A percentile compares a stretch with the other conserved stretches of the same genome.
phyloP scores from a whole-genome alignment of 139 green algal species.

The Axilococcus clingmanii region DNA sequence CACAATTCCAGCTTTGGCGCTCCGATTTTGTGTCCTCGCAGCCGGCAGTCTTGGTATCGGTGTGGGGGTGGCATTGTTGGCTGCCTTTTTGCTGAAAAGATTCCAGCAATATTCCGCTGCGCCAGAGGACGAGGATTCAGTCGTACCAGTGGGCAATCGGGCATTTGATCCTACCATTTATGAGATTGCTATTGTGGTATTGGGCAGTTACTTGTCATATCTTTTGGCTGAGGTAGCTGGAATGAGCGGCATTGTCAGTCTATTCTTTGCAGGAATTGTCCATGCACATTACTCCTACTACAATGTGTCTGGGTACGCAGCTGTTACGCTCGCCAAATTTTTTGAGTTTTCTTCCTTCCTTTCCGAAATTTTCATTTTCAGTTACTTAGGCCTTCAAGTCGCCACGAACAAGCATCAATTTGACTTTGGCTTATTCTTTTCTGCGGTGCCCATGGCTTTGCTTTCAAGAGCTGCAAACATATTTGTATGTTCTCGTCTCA shows the following conservation, averaged over 20 bases:
- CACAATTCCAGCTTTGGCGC: constrained; percentile 11
- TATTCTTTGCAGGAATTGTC: constrained; percentile 69
- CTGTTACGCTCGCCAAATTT: constrained; percentile 31
- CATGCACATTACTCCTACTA: constrained; percentile 61
- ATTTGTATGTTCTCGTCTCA: constrained; percentile 43
- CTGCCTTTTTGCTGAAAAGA: constrained; percentile 39
- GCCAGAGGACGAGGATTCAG: too few species aligned
- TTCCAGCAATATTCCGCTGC: constrained; percentile 19
- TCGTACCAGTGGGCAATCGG: constrained; percentile 2
- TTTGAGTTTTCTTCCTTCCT: constrained; percentile 51
- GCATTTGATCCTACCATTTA: constrained; percentile 14
- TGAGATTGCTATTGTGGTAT: constrained; percentile 34
- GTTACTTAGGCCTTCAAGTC: constrained; percentile 61
- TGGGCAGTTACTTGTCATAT: constrained; percentile 64
- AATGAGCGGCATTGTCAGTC: constrained; percentile 73
- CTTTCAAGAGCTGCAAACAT: constrained; percentile 44
- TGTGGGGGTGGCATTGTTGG: constrained; percentile 35
- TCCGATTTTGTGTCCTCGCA: constrained; percentile 30
- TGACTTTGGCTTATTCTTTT: constrained; percentile 21
- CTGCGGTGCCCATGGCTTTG: constrained; percentile 44
- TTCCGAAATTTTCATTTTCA: constrained; percentile 63
- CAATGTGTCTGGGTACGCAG: constrained; percentile 26
- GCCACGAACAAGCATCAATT: constrained; percentile 1
- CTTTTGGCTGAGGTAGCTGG: constrained; percentile 63
- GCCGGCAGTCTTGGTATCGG: constrained; percentile 38